phyloP scores from a whole-genome alignment of 1,139 yeast species.

The Pichia sp. region DNA sequence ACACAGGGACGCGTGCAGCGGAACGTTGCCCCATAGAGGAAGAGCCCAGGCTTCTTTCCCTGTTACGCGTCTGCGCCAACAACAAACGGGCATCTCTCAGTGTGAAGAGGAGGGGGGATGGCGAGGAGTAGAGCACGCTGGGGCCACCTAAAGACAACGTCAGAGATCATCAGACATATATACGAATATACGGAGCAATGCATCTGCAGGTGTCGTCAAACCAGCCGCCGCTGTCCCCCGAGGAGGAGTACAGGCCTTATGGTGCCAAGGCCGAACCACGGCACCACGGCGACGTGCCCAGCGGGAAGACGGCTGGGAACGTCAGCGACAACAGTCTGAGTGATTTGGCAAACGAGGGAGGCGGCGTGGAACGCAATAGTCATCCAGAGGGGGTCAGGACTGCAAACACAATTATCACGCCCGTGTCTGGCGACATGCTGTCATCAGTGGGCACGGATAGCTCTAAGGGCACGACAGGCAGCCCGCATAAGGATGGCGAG shows the following conservation, averaged over 20 bases:
- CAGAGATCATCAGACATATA: background rate
- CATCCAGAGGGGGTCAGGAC: background rate
- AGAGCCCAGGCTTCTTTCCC: background rate
- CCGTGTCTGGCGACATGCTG: background rate
- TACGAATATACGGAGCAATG: background rate
- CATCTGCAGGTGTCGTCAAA: background rate
- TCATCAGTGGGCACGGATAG: conserved; percentile 1
- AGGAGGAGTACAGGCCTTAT: background rate
- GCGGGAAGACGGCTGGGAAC: background rate
- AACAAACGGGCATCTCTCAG: background rate
- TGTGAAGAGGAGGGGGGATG: too few relatives aligned
- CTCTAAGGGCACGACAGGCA: background rate
- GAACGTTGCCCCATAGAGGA: background rate
- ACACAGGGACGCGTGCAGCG: background rate
- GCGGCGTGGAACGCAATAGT: background rate
- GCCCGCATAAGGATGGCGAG: background rate
- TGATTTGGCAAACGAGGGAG: background rate
- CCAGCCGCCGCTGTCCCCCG: conserved; percentile 1
- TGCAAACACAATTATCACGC: background rate
- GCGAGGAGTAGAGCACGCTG: too few relatives aligned
- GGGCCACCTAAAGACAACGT: too few relatives aligned
- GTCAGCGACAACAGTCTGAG: background rate
- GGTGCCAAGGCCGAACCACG: background rate
- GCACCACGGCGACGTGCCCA: background rate
- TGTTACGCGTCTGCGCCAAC: background rate